Conservation (phyloP, 768 basidiomycete genomes). For the Russula ochroleuca region DNA sequence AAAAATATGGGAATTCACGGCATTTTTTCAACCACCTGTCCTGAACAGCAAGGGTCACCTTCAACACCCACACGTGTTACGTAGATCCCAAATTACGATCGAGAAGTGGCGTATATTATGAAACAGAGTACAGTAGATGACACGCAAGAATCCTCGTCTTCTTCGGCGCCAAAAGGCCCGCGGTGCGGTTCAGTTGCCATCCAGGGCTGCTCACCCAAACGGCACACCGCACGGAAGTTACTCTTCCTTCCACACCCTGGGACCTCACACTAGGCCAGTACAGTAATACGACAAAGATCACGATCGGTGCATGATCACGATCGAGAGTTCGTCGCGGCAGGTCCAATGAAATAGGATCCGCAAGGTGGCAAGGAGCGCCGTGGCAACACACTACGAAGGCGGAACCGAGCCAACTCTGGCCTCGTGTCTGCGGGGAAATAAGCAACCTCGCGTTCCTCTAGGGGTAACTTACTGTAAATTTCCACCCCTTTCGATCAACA, state of each 20-base stretch:
- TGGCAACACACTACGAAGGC: not conserved
- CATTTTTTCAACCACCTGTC: not conserved
- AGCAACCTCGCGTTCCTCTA: not conserved
- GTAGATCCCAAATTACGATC: not conserved
- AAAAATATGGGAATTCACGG: too few relatives aligned
- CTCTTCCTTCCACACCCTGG: not conserved
- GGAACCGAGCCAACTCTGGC: not conserved
- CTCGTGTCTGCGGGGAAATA: slow-evolving; percentile 20
- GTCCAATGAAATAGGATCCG: not conserved
- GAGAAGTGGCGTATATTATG: not conserved
- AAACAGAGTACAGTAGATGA: not conserved
- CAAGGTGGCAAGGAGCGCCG: not conserved
- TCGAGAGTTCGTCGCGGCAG: not conserved
- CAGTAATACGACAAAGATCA: not conserved
- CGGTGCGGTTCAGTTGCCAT: too few relatives aligned
- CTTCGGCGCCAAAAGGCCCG: too few relatives aligned
- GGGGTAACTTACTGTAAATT: not conserved
- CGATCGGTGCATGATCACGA: slow-evolving; percentile 12
- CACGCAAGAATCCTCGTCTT: too few relatives aligned
- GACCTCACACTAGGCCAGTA: not conserved
- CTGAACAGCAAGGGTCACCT: too few relatives aligned
- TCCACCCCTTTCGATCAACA: not conserved
- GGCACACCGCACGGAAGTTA: not conserved
- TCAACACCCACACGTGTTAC: not conserved
- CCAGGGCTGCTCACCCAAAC: not conserved